Evolutionary conservation across 2,329 filamentous ascomycete genomes (phyloP), one percentile per base, ranked within the genome.

Genomic region (Venturia effusa): DNA sequence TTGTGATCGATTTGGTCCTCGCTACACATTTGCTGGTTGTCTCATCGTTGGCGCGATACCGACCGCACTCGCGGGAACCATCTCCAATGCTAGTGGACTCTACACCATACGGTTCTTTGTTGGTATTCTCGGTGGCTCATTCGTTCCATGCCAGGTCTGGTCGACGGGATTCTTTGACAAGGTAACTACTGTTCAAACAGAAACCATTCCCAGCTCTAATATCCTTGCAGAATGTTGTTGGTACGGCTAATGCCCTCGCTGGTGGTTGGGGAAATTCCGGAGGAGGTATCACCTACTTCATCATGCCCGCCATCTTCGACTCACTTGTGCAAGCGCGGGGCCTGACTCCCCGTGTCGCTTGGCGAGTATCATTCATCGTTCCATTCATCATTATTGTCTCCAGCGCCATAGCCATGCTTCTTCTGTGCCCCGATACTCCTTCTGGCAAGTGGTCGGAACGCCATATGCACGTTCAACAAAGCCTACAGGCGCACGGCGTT

Each of bases 131-230:
- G 89, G 89, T 48, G 88, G 87, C 1, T 84, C 85, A 1, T 93
- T 93, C 69, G 89, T 93, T 0, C 89, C 89, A 15, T 96, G 91
- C 74, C 91, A 95, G 73, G 92, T 96, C 7, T 96, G 92, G 90
- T 90, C 88, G 11, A 96, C 91, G 0, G 90, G 88, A 0, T 96
- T 96, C 80, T 96, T 91, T 73, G 92, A 97, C 77, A 94, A 92
- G 37, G 37, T 39, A 39, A 11, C n/a, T n/a, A 39, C 15, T 15
- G 15, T 39, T 15, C 37, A 15, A 11, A 4, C 37, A 39, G 37
- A 15, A 39, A 8, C 10, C 3, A 39, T 4, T 39, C 15, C 15
- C 10, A 39, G 15, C 15, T 15, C 37, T 39, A 39, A 39, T 15
- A 11, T 39, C 8, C 37, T 39, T 8, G 15, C 37, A 39, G 78